Conservation (phyloP, 768 basidiomycete genomes). For the Leccinum boreale region DNA sequence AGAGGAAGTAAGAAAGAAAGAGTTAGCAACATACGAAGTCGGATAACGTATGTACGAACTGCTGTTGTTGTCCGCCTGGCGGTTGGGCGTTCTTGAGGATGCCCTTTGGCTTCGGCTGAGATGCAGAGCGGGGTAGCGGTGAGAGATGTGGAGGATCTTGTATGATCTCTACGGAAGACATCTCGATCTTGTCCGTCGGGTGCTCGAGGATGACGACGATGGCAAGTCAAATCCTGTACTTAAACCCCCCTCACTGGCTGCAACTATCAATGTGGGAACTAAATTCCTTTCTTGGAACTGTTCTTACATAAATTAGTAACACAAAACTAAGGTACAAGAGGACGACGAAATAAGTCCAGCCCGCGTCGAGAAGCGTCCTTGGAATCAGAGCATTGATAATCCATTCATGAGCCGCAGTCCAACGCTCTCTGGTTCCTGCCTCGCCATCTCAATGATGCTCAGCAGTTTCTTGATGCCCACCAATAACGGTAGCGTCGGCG, state of each 20-base stretch:
- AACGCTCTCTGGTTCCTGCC: slow-evolving; percentile 88
- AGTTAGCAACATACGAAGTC: background rate
- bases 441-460: slow-evolving; percentile 91
- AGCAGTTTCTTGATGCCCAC: slow-evolving; percentile 95
- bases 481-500: slow-evolving; percentile 49
- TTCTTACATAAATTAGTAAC: background rate
- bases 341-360: slow-evolving; percentile 3
- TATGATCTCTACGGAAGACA: slow-evolving; percentile 31
- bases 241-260: slow-evolving; percentile 4
- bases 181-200: slow-evolving; percentile 6
- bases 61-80: slow-evolving; percentile 36
- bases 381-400: slow-evolving; percentile 38
- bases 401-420: slow-evolving; percentile 66
- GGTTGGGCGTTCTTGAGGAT: slow-evolving; percentile 79
- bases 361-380: background rate
- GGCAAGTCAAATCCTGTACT: background rate
- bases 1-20: background rate
- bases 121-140: slow-evolving; percentile 58
- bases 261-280: slow-evolving; percentile 18
- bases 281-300: slow-evolving; percentile 20
- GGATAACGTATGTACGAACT: slow-evolving; percentile 40
- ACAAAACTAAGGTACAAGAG: slow-evolving; percentile 1
- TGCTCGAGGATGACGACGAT: slow-evolving; percentile 1
- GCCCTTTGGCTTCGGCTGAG: slow-evolving; percentile 77
- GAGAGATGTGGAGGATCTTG: slow-evolving; percentile 43